Conservation (phyloP, 2,329 filamentous ascomycete species). For the Botrytis paeoniae region DNA sequence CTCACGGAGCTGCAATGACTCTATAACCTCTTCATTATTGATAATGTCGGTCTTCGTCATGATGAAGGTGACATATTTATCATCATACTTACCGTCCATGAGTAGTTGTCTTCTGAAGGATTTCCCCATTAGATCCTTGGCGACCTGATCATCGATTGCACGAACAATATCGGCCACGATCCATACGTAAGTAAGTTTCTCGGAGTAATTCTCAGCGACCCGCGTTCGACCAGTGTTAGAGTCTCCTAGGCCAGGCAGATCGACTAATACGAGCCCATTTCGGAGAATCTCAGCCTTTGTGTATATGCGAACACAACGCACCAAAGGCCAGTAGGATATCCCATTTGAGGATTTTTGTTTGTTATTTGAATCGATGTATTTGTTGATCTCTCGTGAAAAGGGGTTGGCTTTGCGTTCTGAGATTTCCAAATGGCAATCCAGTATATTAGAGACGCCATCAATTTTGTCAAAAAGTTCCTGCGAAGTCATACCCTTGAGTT, state of each 20-base stretch:
- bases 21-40: not conserved
- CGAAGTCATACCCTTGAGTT: not conserved
- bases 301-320: constrained; percentile 1
- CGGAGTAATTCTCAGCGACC: not conserved
- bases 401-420: not conserved
- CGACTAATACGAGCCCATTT: constrained; percentile 6
- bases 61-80: not conserved
- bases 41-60: constrained; percentile 6
- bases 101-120: not conserved
- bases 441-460: not conserved
- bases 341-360: not conserved
- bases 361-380: constrained; percentile 6
- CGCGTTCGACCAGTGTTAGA: not conserved
- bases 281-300: not conserved
- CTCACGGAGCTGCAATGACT: not conserved
- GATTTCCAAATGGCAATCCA: not conserved
- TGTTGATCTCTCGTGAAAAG: not conserved
- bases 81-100: constrained; percentile 11
- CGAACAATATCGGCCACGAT: constrained; percentile 10
- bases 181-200: not conserved
- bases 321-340: constrained; percentile 2
- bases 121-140: constrained; percentile 10
- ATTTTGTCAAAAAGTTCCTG: not conserved
- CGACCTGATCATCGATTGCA: not conserved
- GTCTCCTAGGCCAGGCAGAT: constrained; percentile 9